These are phyloP conservation scores for Lactarius quietus DNA, from an alignment of 768 basidiomycete species.

Conservation along the genomic window DNA sequence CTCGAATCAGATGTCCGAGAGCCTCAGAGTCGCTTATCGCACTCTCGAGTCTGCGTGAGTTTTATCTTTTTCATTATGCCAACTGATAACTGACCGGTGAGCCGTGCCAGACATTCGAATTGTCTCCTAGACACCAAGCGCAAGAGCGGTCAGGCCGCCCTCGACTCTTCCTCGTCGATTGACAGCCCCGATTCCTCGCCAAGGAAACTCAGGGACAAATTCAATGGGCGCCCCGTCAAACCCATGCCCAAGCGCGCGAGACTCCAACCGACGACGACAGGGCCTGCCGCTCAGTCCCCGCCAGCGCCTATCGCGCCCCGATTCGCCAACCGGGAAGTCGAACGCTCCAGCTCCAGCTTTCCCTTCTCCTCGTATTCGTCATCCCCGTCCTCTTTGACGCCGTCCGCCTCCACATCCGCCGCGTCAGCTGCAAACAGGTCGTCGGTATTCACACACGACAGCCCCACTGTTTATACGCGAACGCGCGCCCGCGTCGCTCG, in stretches of 20 bases:
- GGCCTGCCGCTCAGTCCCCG: neutral
- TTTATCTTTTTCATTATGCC: neutral
- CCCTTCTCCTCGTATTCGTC: neutral
- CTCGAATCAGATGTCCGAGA: neutral
- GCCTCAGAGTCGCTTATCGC: neutral
- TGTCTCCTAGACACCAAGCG: neutral
- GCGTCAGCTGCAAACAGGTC: neutral
- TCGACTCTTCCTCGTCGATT: conserved; percentile 7
- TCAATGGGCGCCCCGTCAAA: neutral
- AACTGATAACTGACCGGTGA: neutral
- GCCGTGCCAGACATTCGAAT: neutral
- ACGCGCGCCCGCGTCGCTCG: neutral
- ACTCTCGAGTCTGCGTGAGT: conserved; percentile 2
- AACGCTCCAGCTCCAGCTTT: neutral
- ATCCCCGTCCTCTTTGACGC: neutral
- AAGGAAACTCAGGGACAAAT: neutral
- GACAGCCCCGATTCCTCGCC: neutral
- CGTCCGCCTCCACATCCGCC: neutral
- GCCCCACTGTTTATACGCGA: no score
- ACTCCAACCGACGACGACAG: neutral
- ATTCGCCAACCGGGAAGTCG: neutral
- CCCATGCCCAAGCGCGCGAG: conserved; percentile 10
- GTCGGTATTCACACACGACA: neutral
- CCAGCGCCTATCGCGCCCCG: neutral
- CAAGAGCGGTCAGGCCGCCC: conserved; percentile 12